Percentiles rank a stretch among this genome's conserved stretches.
phyloP scores from a whole-genome alignment of 2,329 filamentous ascomycete genomes.

The Alternaria tenuissima region DNA sequence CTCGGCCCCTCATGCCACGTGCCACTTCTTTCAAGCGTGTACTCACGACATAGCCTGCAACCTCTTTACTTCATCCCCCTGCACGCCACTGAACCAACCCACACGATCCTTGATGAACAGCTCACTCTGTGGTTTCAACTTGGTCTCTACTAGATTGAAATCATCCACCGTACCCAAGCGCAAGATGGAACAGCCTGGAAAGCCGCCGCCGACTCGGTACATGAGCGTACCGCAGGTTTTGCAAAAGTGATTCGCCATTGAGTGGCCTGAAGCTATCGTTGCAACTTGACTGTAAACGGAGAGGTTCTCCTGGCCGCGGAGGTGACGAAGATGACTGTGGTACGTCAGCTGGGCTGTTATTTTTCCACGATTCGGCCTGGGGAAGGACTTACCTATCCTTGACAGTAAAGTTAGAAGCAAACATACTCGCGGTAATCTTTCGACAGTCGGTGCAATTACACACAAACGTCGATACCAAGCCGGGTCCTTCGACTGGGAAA shows the following conservation, averaged over 20 bases:
- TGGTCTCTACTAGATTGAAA: constrained; percentile 64
- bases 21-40: no score
- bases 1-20: not conserved
- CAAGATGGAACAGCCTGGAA: constrained; percentile 59
- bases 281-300: constrained; percentile 53
- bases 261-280: constrained; percentile 11
- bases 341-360: not conserved
- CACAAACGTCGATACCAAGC: constrained; percentile 61
- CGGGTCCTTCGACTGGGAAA: constrained; percentile 55
- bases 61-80: constrained; percentile 12
- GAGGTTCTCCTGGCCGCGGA: constrained; percentile 62
- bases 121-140: constrained; percentile 63
- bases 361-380: no score
- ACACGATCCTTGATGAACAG: constrained; percentile 63
- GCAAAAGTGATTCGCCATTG: constrained; percentile 71
- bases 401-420: constrained; percentile 65
- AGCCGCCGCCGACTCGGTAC: constrained; percentile 61
- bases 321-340: constrained; percentile 51
- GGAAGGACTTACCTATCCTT: constrained; percentile 46
- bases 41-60: not conserved
- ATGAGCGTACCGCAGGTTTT: constrained; percentile 66
- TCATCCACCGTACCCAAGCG: constrained; percentile 70
- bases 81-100: constrained; percentile 51
- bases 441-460: constrained; percentile 70
- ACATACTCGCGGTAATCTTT: constrained; percentile 69